These are phyloP conservation scores for Thelonectria discophora DNA, from an alignment of 2,329 filamentous ascomycete species.

Conservation along the genomic window DNA sequence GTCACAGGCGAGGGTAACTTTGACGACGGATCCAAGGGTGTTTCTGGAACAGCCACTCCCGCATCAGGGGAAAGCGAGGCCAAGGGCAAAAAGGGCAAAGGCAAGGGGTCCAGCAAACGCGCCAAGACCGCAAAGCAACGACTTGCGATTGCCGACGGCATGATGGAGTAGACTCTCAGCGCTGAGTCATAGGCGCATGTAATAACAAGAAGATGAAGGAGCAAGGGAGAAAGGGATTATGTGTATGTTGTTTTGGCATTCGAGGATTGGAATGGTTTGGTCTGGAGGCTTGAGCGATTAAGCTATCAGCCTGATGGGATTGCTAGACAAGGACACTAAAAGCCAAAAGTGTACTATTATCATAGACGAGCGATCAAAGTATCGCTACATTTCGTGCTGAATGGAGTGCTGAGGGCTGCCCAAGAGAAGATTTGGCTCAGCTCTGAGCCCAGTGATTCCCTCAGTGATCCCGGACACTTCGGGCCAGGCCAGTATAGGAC, in stretches of 20 bases:
- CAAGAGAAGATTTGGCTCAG: neutral
- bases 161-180: constrained; percentile 43
- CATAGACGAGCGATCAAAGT: constrained; percentile 39
- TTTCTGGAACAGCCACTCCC: constrained; percentile 71
- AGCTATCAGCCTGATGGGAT: constrained; percentile 24
- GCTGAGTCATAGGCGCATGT: constrained; percentile 31
- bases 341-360: constrained; percentile 42
- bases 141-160: constrained; percentile 72
- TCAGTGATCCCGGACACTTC: neutral
- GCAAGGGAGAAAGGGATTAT: constrained; percentile 27
- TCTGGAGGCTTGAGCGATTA: constrained; percentile 11
- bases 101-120: constrained; percentile 61
- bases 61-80: constrained; percentile 74
- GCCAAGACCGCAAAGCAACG: constrained; percentile 76
- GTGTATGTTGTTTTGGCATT: constrained; percentile 17
- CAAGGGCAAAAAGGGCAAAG: constrained; percentile 64
- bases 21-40: constrained; percentile 79
- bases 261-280: constrained; percentile 8
- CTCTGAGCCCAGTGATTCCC: neutral
- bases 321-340: constrained; percentile 36
- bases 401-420: neutral
- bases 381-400: constrained; percentile 11
- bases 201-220: constrained; percentile 34
- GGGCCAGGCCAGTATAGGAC: neutral
- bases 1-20: constrained; percentile 90